phyloP scores from a whole-genome alignment of 768 basidiomycete species.

The Mycena epipterygia region DNA sequence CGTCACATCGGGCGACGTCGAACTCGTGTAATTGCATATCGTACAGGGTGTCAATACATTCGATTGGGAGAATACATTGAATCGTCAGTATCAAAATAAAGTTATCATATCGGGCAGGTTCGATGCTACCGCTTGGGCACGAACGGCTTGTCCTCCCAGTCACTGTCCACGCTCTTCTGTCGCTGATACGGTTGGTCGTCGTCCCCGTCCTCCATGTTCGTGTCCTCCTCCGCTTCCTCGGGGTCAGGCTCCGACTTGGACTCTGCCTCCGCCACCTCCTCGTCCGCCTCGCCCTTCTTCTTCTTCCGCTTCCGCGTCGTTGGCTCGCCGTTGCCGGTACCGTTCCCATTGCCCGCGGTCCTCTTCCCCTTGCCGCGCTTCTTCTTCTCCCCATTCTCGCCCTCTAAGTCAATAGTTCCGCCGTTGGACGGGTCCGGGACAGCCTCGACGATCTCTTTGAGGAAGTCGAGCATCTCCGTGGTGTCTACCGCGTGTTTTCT shows the following conservation, averaged over 20 bases:
- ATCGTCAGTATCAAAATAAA: conserved; percentile 23
- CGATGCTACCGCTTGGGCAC: conserved; percentile 51
- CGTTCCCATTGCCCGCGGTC: conserved; percentile 53
- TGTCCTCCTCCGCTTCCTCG: conserved; percentile 47
- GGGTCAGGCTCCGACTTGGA: conserved; percentile 38
- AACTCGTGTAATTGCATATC: conserved; percentile 68
- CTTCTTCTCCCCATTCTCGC: conserved; percentile 72
- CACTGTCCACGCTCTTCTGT: conserved; percentile 54
- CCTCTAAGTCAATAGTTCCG: conserved; percentile 80
- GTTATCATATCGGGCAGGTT: conserved; percentile 31
- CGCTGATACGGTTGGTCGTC: conserved; percentile 51
- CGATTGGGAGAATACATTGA: conserved; percentile 26
- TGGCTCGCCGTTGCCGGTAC: conserved; percentile 61
- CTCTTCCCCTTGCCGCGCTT: conserved; percentile 70
- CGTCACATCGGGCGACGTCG: conserved; percentile 78
- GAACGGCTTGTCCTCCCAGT: conserved; percentile 61
- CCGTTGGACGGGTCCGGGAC: conserved; percentile 92
- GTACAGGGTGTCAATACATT: conserved; percentile 37
- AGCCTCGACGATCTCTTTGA: conserved; percentile 89
- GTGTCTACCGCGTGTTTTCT: conserved; percentile 95
- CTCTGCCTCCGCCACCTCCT: conserved; percentile 28
- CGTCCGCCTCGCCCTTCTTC: conserved; percentile 48
- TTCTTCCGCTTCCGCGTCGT: conserved; percentile 55
- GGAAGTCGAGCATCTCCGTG: conserved; percentile 92
- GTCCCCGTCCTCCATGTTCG: conserved; percentile 60